Base-by-base conservation (phyloP, 495 filamentous ascomycete species). In the Aspergillus diversus region DNA sequence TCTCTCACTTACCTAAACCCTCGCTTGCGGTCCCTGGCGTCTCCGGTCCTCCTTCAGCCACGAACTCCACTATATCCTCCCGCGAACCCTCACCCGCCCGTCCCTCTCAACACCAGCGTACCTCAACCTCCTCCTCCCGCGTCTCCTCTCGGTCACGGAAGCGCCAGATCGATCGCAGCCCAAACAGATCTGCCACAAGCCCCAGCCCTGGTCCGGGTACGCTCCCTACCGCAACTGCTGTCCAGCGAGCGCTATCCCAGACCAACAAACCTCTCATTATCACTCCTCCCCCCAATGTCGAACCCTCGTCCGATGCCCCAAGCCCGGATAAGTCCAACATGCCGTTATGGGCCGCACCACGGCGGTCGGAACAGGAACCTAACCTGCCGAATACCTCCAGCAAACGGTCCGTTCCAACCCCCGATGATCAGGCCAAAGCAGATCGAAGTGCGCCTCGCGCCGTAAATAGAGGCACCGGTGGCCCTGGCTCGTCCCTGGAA, bases 401-500 rank as follows among this genome's bases (percentile, higher is more conserved):
- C 52, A 82, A 82, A 58, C 67, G 80, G 63, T 63, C 75, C 3
- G 50, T 70, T 48, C 57, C 67, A 13, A 49, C 66, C 13, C 54
- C 68, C n/a, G 76, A 80, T 8, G 75, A 77, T 7, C 63, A 67
- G 21, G 32, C 65, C 33, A 79, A 76, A 61, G 50, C 68, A 4
- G 76, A 80, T 51, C 70, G 75, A 54, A 76, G 66, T 63, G 66
- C 68, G 27, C 69, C 74, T 55, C 73, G 79, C 5, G 54, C 75
- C 13, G 74, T 75, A 42, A 84, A 80, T 54, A 87, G 93, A 70
- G 87, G 85, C 31, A 79, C 78, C 50, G 89, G 86, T 68, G 89
- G 87, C 56, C 84, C 82, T 63, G 83, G 84, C 21, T 87, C 90
- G 16, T 86, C 86, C 47, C 79, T 99, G 56, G 95, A 96, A 75